Conservation (phyloP, 164 flowering plant genomes). For the Paratinospora sagittata region DNA sequence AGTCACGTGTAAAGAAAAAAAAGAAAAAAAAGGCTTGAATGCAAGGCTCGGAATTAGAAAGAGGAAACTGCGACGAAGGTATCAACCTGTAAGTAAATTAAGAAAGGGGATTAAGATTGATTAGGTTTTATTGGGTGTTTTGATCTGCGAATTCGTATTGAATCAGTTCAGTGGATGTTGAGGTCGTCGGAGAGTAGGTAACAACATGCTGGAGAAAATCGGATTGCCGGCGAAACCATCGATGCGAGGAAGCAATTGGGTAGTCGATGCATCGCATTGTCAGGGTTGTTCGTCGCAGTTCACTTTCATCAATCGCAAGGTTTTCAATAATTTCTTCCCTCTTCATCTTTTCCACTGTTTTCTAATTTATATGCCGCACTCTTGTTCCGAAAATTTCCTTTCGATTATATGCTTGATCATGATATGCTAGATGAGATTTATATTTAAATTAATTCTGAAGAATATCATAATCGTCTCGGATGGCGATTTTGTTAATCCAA, state of each 20-base stretch:
- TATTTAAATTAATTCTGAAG: not conserved
- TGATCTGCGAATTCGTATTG: no score
- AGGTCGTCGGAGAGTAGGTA: no score
- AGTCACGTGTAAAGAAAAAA: no score
- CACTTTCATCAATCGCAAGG: constrained; percentile 97
- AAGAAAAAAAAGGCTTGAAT: no score
- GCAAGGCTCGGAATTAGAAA: no score
- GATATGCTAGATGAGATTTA: not conserved
- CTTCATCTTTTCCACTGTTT: not conserved
- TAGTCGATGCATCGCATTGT: constrained; percentile 86
- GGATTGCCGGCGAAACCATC: constrained; percentile 93
- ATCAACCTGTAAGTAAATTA: no score
- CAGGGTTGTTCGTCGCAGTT: constrained; percentile 96
- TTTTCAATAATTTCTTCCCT: constrained; percentile 18
- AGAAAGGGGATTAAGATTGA: no score
- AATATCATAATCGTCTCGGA: not conserved
- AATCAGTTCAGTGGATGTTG: no score
- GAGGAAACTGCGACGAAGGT: no score
- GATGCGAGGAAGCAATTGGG: constrained; percentile 77
- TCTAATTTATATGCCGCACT: not conserved
- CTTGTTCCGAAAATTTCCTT: not conserved
- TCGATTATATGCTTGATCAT: not conserved
- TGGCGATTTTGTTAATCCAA: not conserved
- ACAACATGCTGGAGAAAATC: constrained; percentile 84
- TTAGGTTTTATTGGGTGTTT: no score